phyloP scores from a whole-genome alignment of 1,284 basidiomycete species.

The Acaromyces ingoldii region DNA sequence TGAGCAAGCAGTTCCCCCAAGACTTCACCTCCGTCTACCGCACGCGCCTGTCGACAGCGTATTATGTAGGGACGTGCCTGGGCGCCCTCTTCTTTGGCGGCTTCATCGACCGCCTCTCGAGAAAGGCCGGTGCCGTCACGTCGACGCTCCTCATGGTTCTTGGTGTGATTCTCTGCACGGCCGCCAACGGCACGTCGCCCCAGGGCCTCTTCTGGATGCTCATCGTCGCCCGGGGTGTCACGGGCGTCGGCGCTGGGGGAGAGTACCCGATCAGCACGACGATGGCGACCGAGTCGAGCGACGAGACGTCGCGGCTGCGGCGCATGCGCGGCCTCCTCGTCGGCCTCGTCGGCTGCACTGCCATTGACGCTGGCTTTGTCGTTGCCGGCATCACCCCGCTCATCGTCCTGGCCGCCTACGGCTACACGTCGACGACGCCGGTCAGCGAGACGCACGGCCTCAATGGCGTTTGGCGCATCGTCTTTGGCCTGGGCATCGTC shows the following conservation, averaged over 20 bases:
- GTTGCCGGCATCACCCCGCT: slow-evolving; percentile 76
- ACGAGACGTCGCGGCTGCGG: too few species aligned
- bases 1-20: slow-evolving; percentile 7
- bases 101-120: slow-evolving; percentile 36
- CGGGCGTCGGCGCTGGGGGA: slow-evolving; percentile 12
- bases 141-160: slow-evolving; percentile 36
- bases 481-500: slow-evolving; percentile 77
- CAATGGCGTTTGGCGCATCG: slow-evolving; percentile 61
- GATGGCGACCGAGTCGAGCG: slow-evolving; percentile 10
- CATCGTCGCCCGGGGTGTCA: slow-evolving; percentile 3
- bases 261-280: slow-evolving; percentile 12
- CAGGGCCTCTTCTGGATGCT: slow-evolving; percentile 17
- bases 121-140: slow-evolving; percentile 37
- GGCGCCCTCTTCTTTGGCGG: slow-evolving; percentile 15
- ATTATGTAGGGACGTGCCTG: slow-evolving; percentile 13
- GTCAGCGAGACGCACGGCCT: slow-evolving; percentile 59
- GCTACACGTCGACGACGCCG: slow-evolving; percentile 9
- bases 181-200: slow-evolving; percentile 16
- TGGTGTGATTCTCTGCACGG: slow-evolving; percentile 29
- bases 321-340: too few species aligned
- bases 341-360: slow-evolving; percentile 69
- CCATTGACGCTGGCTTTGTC: slow-evolving; percentile 86
- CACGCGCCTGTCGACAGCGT: slow-evolving; percentile 30
- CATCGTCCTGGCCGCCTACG: slow-evolving; percentile 44
- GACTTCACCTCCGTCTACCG: slow-evolving; percentile 21